Conservation (phyloP, 2,329 filamentous ascomycete species). For the Capronia epimyces region DNA sequence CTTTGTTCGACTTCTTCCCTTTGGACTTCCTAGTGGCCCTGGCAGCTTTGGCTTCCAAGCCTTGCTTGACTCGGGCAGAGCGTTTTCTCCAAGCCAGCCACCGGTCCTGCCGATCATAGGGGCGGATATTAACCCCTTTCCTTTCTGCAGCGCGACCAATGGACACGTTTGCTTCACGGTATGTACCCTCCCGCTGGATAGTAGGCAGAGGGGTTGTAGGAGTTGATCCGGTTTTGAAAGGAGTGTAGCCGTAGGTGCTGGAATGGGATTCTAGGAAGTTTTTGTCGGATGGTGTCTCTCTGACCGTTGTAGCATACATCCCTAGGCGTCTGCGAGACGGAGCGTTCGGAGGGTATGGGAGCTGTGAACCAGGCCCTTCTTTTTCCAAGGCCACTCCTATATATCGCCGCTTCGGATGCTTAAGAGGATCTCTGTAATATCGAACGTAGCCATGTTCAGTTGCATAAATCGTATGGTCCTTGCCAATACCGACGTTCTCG, state of each 20-base stretch:
- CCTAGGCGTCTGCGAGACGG: slow-evolving; percentile 69
- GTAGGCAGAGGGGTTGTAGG: slow-evolving; percentile 29
- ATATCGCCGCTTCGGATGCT: slow-evolving; percentile 82
- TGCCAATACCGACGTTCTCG: slow-evolving; percentile 90
- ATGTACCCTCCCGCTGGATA: slow-evolving; percentile 30
- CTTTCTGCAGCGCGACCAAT: slow-evolving; percentile 39
- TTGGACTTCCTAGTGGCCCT: slow-evolving; percentile 60
- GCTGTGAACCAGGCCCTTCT: slow-evolving; percentile 52
- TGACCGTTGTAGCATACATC: slow-evolving; percentile 54
- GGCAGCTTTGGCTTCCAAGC: slow-evolving; percentile 54
- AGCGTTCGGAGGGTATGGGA: slow-evolving; percentile 71
- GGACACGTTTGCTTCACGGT: slow-evolving; percentile 51
- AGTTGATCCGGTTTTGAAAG: slow-evolving; percentile 27
- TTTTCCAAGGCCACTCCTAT: slow-evolving; percentile 90
- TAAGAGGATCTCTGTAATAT: slow-evolving; percentile 84
- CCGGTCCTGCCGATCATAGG: slow-evolving; percentile 54
- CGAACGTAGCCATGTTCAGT: slow-evolving; percentile 83
- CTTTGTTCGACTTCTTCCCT: slow-evolving; percentile 51
- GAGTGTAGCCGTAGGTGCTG: slow-evolving; percentile 14
- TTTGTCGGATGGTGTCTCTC: slow-evolving; percentile 12
- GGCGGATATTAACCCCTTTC: slow-evolving; percentile 51
- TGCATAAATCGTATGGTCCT: slow-evolving; percentile 93
- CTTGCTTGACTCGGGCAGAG: slow-evolving; percentile 44
- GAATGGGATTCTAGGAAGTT: slow-evolving; percentile 20
- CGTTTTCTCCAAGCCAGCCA: slow-evolving; percentile 63